These are phyloP conservation scores for Boletus vinaceobasis DNA, from an alignment of 768 basidiomycete genomes.

Conservation along the genomic window DNA sequence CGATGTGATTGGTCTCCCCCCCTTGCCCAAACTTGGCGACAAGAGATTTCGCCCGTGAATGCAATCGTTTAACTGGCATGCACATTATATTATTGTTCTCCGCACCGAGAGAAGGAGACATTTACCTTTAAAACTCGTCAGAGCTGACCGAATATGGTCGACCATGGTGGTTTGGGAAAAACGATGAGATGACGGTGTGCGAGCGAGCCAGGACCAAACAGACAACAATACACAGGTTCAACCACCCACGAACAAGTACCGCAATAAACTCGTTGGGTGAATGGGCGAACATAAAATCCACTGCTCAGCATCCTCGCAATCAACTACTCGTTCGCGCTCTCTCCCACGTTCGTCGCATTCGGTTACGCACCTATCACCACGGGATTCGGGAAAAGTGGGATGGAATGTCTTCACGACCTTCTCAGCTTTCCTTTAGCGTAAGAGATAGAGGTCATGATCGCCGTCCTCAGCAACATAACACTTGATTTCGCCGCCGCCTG, in stretches of 20 bases:
- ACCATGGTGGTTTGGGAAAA: not conserved
- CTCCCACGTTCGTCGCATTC: not conserved
- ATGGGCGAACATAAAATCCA: not conserved
- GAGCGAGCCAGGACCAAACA: not conserved
- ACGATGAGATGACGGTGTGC: not conserved
- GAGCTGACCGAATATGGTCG: not conserved
- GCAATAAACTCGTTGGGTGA: not conserved
- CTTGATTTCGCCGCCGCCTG: too few species aligned
- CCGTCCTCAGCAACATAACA: too few species aligned
- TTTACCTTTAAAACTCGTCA: not conserved
- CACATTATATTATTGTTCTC: not conserved
- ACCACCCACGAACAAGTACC: not conserved
- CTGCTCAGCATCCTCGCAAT: not conserved
- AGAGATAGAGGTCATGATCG: not conserved
- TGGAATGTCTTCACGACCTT: not conserved
- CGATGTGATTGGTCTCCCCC: not conserved
- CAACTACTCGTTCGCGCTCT: not conserved
- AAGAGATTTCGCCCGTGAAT: not conserved
- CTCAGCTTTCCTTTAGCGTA: not conserved
- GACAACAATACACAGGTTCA: not conserved
- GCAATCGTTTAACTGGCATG: not conserved
- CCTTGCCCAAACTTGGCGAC: not conserved
- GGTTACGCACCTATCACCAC: not conserved
- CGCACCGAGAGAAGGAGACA: not conserved
- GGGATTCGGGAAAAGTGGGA: not conserved